Base-by-base conservation (phyloP, 2,329 filamentous ascomycete species). In the Canariomyces notabilis region DNA sequence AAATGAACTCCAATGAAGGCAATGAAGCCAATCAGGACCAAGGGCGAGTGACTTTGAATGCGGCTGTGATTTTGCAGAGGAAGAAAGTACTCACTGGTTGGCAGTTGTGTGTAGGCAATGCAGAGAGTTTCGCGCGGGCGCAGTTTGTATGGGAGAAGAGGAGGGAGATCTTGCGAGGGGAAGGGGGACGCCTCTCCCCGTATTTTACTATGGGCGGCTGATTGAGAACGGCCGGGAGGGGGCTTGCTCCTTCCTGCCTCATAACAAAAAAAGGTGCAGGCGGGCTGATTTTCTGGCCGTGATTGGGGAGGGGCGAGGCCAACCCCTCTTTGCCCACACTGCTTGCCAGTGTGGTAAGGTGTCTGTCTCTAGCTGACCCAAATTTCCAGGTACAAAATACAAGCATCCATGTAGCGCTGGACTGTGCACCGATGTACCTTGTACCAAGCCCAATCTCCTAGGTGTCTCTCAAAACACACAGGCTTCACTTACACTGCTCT, bases 121-220 rank as follows among this genome's bases (percentile, higher is more conserved):
- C 31, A 36, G 15, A 18, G 18, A 61, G 55, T 67, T 62, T 63
- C 66, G 62, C 59, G 60, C 65, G 68, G 43, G 67, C 75, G 73
- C 69, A 69, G 67, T 70, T 77, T 79, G 76, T 79, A 78, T 79
- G 76, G 72, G 74, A 76, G 56, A 59, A 69, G 71, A 67, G 69
- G 51, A 74, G 73, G 75, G 72, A 73, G 69, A 64, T 53, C 67
- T 67, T 61, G 56, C 70, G 71, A 70, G 66, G 73, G 73, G 75
- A 75, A 72, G 73, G 72, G 73, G 71, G 68, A 69, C 66, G 67
- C 69, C 68, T 68, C 68, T 69, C 70, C 70, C 70, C 71, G 74
- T 75, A 79, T 81, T 80, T 80, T 79, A 80, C 76, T 78, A 75
- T 76, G 76, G 72, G 73, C 60, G 74, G 74, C 73, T 79, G 76